These are phyloP conservation scores for Moringa oleifera DNA, from an alignment of 345 rosid genomes.

Conservation along the genomic window DNA sequence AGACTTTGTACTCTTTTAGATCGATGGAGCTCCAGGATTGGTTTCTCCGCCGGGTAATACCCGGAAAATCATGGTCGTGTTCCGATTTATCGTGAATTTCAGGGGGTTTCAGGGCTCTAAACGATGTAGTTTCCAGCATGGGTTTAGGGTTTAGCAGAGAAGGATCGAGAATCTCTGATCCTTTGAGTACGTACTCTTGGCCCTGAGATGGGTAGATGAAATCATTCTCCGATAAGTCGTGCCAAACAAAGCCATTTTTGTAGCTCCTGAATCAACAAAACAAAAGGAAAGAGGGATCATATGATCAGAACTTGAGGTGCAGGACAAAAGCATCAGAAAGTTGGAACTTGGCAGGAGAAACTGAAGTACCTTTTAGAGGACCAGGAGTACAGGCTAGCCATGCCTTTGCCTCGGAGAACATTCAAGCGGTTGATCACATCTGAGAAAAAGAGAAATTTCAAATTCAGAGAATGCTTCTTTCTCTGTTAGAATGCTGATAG, in stretches of 20 bases:
- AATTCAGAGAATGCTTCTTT: not conserved
- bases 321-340: slow-evolving; percentile 16
- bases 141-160: slow-evolving; percentile 28
- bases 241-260: slow-evolving; percentile 96
- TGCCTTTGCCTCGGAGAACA: slow-evolving; percentile 80
- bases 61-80: slow-evolving; percentile 36
- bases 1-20: slow-evolving; percentile 72
- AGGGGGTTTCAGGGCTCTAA: slow-evolving; percentile 33
- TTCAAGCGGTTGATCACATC: slow-evolving; percentile 80
- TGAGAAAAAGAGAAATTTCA: slow-evolving; percentile 22
- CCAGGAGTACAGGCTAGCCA: slow-evolving; percentile 91
- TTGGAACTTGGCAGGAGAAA: not conserved
- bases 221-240: slow-evolving; percentile 73
- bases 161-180: slow-evolving; percentile 71
- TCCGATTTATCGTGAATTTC: slow-evolving; percentile 19
- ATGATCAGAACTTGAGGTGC: slow-evolving; percentile 11
- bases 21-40: slow-evolving; percentile 87
- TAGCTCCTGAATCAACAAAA: slow-evolving; percentile 48
- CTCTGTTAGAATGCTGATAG: slow-evolving; percentile 9
- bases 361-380: slow-evolving; percentile 70
- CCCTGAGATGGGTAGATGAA: slow-evolving; percentile 81
- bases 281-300: not conserved
- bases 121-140: slow-evolving; percentile 43
- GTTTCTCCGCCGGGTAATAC: slow-evolving; percentile 48
- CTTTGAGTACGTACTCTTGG: slow-evolving; percentile 87